Evolutionary conservation across 306 rosid genomes (phyloP).

Genomic region (Fragaria iinumae): DNA sequence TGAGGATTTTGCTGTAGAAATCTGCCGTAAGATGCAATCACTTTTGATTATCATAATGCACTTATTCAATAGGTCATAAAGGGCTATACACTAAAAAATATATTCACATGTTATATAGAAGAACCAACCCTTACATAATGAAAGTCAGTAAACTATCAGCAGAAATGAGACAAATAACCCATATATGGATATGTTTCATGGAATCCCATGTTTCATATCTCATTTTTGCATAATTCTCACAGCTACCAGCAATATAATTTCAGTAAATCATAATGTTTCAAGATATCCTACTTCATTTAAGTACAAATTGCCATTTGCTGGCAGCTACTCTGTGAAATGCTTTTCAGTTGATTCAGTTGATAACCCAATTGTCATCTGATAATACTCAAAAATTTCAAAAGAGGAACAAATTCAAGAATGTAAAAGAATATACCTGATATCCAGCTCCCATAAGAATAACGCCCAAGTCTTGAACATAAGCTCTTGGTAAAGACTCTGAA

Average conservation of each 20-base stretch:
- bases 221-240: no score
- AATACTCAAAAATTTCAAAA: background rate
- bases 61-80: no score
- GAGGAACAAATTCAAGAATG: background rate
- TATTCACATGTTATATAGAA: no score
- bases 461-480: slow-evolving; percentile 78
- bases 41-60: no score
- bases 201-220: no score
- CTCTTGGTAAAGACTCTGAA: slow-evolving; percentile 78
- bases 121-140: no score
- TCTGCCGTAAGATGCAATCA: no score
- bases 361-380: background rate
- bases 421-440: slow-evolving; percentile 63
- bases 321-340: background rate
- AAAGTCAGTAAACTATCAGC: no score
- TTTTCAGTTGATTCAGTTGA: background rate
- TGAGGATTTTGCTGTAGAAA: no score
- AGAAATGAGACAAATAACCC: no score
- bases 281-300: background rate
- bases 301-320: background rate
- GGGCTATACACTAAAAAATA: no score
- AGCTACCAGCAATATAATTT: background rate
- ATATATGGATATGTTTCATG: no score
- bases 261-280: background rate
- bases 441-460: slow-evolving; percentile 88